These are phyloP conservation scores for Crithidia fasciculata DNA, from an alignment of 208 protist species.

Conservation along the genomic window DNA sequence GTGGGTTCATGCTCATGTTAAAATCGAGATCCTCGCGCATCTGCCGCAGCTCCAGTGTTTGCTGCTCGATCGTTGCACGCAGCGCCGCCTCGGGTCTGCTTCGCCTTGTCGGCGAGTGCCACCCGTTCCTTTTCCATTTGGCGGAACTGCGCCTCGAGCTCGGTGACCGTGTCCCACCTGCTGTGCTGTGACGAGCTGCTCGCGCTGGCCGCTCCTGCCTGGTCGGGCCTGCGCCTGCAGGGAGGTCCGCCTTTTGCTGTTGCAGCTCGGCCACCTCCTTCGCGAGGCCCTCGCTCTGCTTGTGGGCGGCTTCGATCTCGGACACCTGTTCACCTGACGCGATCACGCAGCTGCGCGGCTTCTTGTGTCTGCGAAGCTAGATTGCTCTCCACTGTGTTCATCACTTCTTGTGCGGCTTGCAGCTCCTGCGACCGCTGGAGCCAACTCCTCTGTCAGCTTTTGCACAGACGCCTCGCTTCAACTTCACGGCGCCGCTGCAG, in stretches of 20 bases:
- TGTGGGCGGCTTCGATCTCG: neutral
- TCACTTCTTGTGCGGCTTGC: neutral
- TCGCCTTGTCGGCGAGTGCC: conserved; percentile 2
- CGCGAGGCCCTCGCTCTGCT: neutral
- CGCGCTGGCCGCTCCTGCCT: conserved; percentile 4
- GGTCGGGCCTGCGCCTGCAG: neutral
- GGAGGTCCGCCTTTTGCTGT: neutral
- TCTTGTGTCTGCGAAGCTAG: neutral
- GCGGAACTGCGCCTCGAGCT: conserved; percentile 33
- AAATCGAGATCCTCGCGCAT: conserved; percentile 64
- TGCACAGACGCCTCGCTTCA: neutral
- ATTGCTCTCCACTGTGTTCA: neutral
- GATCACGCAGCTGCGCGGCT: neutral
- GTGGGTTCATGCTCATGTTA: conserved; percentile 46
- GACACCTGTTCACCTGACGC: neutral
- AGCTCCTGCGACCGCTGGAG: neutral
- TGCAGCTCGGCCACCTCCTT: neutral
- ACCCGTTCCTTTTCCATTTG: conserved; percentile 29
- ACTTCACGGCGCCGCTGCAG: neutral
- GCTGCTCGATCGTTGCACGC: conserved; percentile 18
- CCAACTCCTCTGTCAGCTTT: conserved; percentile 2
- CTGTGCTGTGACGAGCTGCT: conserved; percentile 14
- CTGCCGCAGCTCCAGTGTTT: conserved; percentile 32
- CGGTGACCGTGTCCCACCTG: conserved; percentile 30
- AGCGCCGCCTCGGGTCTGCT: conserved; percentile 37